phyloP scores from a whole-genome alignment of 257 asterid species.

The Haberlea rhodopensis region DNA sequence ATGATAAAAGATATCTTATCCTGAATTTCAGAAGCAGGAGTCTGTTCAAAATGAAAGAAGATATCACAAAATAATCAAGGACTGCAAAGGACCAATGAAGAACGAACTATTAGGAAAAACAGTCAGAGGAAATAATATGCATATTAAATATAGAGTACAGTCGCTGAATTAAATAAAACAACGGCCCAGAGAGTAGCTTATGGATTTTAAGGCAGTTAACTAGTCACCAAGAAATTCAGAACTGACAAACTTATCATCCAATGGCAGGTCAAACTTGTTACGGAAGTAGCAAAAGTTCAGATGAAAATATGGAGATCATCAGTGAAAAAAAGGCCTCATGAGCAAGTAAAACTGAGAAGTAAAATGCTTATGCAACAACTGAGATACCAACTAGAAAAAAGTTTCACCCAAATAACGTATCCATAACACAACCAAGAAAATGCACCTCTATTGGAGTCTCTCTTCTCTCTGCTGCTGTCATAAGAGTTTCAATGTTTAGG shows the following conservation, averaged over 20 bases:
- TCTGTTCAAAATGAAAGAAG: slow-evolving; percentile 45
- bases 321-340: not conserved
- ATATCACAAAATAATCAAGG: slow-evolving; percentile 21
- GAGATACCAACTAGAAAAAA: slow-evolving; percentile 1
- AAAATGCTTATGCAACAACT: slow-evolving; percentile 17
- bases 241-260: not conserved
- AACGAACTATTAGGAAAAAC: slow-evolving; percentile 13
- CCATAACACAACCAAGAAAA: slow-evolving; percentile 19
- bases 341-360: slow-evolving; percentile 2
- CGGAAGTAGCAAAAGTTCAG: not conserved
- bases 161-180: not conserved
- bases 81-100: slow-evolving; percentile 1
- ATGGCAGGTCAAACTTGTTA: slow-evolving; percentile 11
- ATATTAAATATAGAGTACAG: slow-evolving; percentile 2
- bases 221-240: not conserved
- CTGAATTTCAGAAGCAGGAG: slow-evolving; percentile 88
- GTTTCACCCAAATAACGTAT: slow-evolving; percentile 12
- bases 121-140: not conserved
- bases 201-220: not conserved
- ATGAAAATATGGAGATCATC: not conserved
- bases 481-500: slow-evolving; percentile 89
- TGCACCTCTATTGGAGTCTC: slow-evolving; percentile 90
- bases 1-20: slow-evolving; percentile 86
- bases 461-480: slow-evolving; percentile 98
- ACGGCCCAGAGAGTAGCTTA: not conserved